phyloP scores from a whole-genome alignment of 257 asterid species.

The Nicotiana knightiana region DNA sequence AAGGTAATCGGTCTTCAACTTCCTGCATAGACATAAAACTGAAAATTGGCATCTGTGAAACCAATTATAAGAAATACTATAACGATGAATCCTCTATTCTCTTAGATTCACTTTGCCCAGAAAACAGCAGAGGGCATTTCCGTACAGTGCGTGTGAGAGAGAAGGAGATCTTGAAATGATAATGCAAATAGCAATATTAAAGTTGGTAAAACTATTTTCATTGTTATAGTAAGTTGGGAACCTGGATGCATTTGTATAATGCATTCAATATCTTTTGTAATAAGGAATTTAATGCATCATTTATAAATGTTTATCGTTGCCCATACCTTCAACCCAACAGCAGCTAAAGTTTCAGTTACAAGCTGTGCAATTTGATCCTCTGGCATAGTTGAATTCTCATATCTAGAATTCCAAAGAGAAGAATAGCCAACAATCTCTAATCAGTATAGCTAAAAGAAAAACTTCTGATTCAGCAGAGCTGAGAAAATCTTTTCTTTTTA shows the following conservation, averaged over 20 bases:
- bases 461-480: neutral
- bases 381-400: slow-evolving; percentile 89
- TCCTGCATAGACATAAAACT: slow-evolving; percentile 45
- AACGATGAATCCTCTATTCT: neutral
- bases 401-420: slow-evolving; percentile 36
- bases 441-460: neutral
- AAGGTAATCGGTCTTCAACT: slow-evolving; percentile 88
- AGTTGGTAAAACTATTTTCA: neutral
- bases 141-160: neutral
- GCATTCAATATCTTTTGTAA: too few relatives aligned
- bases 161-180: neutral
- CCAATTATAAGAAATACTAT: neutral
- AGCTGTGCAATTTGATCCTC: slow-evolving; percentile 76
- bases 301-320: slow-evolving; percentile 1
- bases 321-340: slow-evolving; percentile 95
- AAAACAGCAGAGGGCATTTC: neutral
- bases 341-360: slow-evolving; percentile 91
- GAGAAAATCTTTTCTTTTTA: neutral
- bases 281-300: neutral
- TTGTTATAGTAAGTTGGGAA: neutral
- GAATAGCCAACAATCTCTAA: neutral
- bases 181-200: neutral
- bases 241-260: neutral
- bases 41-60: slow-evolving; percentile 6
- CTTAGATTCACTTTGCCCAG: neutral